Base-by-base conservation (phyloP, 2,329 filamentous ascomycete species). In the Cladophialophora psammophila region DNA sequence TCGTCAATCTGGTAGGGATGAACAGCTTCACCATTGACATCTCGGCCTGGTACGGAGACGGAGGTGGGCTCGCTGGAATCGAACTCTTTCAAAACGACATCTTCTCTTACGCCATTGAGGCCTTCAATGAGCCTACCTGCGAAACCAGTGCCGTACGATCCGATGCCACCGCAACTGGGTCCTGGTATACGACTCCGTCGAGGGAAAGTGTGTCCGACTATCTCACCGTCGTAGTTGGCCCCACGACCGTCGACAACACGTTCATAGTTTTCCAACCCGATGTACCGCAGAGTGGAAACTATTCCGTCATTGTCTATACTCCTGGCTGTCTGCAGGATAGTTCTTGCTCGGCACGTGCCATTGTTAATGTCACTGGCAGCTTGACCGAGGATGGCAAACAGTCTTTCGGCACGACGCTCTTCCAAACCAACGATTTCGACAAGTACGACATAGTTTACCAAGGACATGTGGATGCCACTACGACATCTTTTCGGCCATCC, bases 391-490 rank as follows among this genome's bases (percentile, higher is more conserved):
- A 77, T 45, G 75, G 75, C 35, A 79, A 72, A 74, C 83, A 75
- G 74, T 80, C 64, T 75, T 83, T 89, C 65, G 84, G 87, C 34
- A 87, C 84, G 0, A 85, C 86, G 0, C 81, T 97, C 7, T 96
- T 87, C 76, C 95, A 99, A 79, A 97, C 94, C 18, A 99, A 99
- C 80, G 87, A 96, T 76, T 96, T 90, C 77, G 94, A 98, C 82
- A 99, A 99, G 79, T 98, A 96, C 75, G 95, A 99, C 76, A 89
- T 92, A 72, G 89, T 99, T 66, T 97, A 93, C 79, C 91, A 90
- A 71, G 95, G 94, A 55, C 88, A 88, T 71, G 88, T 99, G 62
- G 93, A 98, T 75, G 89, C 89, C 62, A 88, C 86, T 61, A 90
- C 87, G 9, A 82, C 81, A 69, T 86, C 85, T 20, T 97, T 97